Evolutionary conservation across 345 rosid genomes (phyloP).

Genomic region (Syzygium aromaticum): DNA sequence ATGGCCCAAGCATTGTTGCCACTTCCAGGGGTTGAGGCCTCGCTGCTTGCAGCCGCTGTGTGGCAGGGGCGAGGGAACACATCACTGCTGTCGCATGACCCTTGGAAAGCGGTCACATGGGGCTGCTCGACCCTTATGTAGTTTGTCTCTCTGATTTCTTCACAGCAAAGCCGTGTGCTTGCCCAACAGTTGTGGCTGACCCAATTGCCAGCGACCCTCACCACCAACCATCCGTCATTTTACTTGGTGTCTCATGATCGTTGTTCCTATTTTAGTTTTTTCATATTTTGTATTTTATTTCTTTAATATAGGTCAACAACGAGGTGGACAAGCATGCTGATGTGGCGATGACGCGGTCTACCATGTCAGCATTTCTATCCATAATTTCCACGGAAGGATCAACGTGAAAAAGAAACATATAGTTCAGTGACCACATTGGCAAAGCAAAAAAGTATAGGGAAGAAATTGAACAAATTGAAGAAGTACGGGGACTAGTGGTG

Average conservation of each 20-base stretch:
- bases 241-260: not conserved
- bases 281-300: not conserved
- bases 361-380: not conserved
- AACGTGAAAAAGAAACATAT: not conserved
- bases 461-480: not conserved
- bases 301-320: not conserved
- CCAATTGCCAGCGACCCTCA: not conserved
- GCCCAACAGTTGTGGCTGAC: not conserved
- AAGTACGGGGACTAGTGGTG: not conserved
- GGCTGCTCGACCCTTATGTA: not conserved
- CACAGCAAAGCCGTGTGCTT: not conserved
- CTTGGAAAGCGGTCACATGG: not conserved
- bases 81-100: not conserved
- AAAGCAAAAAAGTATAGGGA: not conserved
- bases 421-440: not conserved
- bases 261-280: not conserved
- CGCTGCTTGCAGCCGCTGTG: not conserved
- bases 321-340: not conserved
- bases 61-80: not conserved
- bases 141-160: not conserved
- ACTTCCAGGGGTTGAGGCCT: not conserved
- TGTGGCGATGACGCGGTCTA: not conserved
- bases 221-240: not conserved
- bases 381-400: not conserved
- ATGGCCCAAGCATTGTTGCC: not conserved